Evolutionary conservation across 139 green algal genomes (phyloP).

Genomic region (Picochlorum sp.): DNA sequence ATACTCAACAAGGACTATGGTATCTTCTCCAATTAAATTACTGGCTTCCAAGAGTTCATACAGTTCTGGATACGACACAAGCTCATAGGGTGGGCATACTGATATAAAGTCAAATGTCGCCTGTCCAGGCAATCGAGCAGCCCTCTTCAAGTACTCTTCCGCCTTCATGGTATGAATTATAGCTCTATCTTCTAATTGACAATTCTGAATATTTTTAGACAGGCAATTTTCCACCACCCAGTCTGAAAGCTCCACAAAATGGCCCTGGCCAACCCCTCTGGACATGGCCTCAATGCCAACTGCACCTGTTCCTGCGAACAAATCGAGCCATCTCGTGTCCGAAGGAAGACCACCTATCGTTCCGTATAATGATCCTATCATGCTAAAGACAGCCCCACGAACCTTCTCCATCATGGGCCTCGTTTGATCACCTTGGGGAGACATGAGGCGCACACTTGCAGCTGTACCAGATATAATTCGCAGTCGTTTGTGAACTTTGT

Average conservation of each 20-base stretch:
- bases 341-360: slow-evolving; percentile 26
- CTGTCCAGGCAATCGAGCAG: slow-evolving; percentile 33
- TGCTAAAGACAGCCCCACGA: slow-evolving; percentile 67
- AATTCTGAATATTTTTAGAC: slow-evolving; percentile 39
- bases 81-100: slow-evolving; percentile 84
- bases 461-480: slow-evolving; percentile 53
- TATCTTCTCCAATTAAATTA: slow-evolving; percentile 54
- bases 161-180: slow-evolving; percentile 55
- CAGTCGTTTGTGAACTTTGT: slow-evolving; percentile 43
- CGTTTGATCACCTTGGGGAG: slow-evolving; percentile 35
- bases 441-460: slow-evolving; percentile 30
- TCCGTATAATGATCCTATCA: slow-evolving; percentile 48
- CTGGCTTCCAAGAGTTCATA: slow-evolving; percentile 62
- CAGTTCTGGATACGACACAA: slow-evolving; percentile 79
- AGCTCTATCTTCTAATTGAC: slow-evolving; percentile 15
- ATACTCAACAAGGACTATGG: slow-evolving; percentile 80
- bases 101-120: slow-evolving; percentile 87
- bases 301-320: slow-evolving; percentile 69
- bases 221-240: slow-evolving; percentile 68
- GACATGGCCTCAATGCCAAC: slow-evolving; percentile 57
- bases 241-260: slow-evolving; percentile 87
- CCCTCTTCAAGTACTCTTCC: slow-evolving; percentile 62
- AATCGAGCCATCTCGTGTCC: slow-evolving; percentile 58
- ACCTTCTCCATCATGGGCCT: slow-evolving; percentile 87
- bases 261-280: slow-evolving; percentile 38